Evolutionary conservation across 768 basidiomycete genomes (phyloP), one percentile per base, ranked within the genome.

Genomic region (Boletellus sp.): DNA sequence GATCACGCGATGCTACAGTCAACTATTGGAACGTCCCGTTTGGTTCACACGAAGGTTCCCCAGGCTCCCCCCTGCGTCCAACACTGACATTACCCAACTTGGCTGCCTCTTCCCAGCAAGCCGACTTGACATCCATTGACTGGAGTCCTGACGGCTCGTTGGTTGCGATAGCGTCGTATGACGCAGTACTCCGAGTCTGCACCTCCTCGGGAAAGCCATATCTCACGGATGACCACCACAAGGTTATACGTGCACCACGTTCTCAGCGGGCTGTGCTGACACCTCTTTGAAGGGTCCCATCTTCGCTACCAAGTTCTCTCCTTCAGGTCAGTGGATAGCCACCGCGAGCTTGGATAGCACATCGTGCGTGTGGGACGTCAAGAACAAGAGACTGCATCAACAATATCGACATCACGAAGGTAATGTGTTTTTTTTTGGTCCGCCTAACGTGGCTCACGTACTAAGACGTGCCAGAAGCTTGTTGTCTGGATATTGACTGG

Each of bases 401-500:
- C 85, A 88, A 60, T 88, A 81, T 65, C 73, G 72, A 51, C 74
- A 71, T 58, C 88, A 91, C 61, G 74, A 74, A 71, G 82, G 89
- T 89, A 61, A 55, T 64, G 55, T 54, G 23, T 48, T 8, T 7
- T 48, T 8, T 7, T 40, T 36, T 45, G 45, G 26, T 28, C 43
- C 31, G 7, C 13, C 19, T 6, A 13, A 20, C 42, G 26, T 34
- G 43, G 34, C 19, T 32, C 37, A 23, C 31, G 44, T 60, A 47
- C 56, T 46, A 32, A 47, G 37, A 44, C 22, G 42, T 52, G 57
- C 34, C 56, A 53, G 58, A 64, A 85, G 87, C 83, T 63, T 87
- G 86, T 59, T 90, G 88, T 65, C 66, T 92, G 60, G 90, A 92
- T 60, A 77, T 87, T 11, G 88, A 87, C 48, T 92, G 90, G 90